Evolutionary conservation across 768 basidiomycete genomes (phyloP), one percentile per base, ranked within the genome.

Genomic region (Termitomyces eurrhizus): DNA sequence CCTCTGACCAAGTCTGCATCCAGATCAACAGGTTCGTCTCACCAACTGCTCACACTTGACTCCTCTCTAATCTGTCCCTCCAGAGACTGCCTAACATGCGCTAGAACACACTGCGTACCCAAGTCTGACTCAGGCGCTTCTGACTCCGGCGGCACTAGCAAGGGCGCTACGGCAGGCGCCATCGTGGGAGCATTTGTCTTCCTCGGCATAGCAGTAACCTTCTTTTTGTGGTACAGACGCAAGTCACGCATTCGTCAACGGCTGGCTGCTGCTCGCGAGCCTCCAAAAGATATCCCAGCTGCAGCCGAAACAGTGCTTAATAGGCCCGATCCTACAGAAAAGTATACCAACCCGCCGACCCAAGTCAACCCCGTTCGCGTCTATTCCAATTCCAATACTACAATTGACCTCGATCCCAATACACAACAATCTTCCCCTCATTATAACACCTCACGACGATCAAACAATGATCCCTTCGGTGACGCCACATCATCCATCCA

Each of bases 401-500:
- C 85, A 53, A 84, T 87, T 65, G 83, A 87, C 68, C 80, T 86
- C 63, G 83, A 85, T 69, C 83, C 86, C 44, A 75, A 79, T 33
- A 77, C 81, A 44, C 77, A 77, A 49, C 66, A 64, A 51, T 70
- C 73, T 52, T 67, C 74, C 7, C 70, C 71, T 26, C 73, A 70
- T 56, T 67, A 70, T 59, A 66, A 67, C 65, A 52, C 65, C 52
- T 70, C 66, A 59, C 72, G 55, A 53, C 79, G 77, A 11, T 61
- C 70, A 7, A 74, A 75, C 12, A 78, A 75, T 54, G 91, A 93
- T 76, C 91, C 91, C 26, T 93, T 93, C 72, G 83, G 84, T 46
- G 91, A 93, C 67, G 75, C 73, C 32, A 84, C 88, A 52, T 93
- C 88, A 52, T 93, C 91, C 42, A 93, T 93, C 61, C 89, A 90